Evolutionary conservation across 805 yeast species (phyloP).

Genomic region (Saturnispora serradocipensis): DNA sequence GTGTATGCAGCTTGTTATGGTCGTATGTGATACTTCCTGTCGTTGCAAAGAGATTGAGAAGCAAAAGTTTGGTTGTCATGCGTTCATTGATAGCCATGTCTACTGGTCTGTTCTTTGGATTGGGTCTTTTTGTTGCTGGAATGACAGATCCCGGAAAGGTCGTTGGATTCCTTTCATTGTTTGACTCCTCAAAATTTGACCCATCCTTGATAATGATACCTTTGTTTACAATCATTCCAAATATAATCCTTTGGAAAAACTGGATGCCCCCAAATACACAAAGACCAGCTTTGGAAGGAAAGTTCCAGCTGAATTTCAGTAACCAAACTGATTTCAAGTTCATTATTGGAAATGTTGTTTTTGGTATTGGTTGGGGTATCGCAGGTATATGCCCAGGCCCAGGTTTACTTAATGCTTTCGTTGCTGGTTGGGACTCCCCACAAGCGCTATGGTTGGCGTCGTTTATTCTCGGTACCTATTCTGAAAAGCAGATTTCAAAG

Average conservation of each 20-base stretch:
- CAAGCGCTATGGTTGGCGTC: slow-evolving; percentile 24
- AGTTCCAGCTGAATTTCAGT: slow-evolving; percentile 21
- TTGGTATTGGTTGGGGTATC: slow-evolving; percentile 48
- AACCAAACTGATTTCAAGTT: slow-evolving; percentile 24
- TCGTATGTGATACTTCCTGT: slow-evolving; percentile 26
- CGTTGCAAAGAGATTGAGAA: slow-evolving; percentile 7
- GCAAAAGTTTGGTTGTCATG: not conserved
- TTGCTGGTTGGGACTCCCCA: slow-evolving; percentile 14
- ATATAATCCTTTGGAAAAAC: slow-evolving; percentile 29
- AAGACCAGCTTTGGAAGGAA: slow-evolving; percentile 16
- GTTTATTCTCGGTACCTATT: slow-evolving; percentile 23
- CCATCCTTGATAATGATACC: slow-evolving; percentile 39
- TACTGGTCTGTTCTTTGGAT: slow-evolving; percentile 32
- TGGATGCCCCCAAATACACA: slow-evolving; percentile 14
- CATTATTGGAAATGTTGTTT: slow-evolving; percentile 34
- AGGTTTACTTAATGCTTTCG: slow-evolving; percentile 28
- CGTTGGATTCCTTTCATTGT: slow-evolving; percentile 35
- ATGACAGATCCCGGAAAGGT: slow-evolving; percentile 38
- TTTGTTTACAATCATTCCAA: slow-evolving; percentile 37
- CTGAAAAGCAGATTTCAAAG: slow-evolving; percentile 36
- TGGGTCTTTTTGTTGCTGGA: slow-evolving; percentile 40
- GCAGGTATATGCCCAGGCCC: slow-evolving; percentile 49
- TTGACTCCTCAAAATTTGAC: slow-evolving; percentile 31
- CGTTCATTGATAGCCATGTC: slow-evolving; percentile 9
- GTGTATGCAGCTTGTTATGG: slow-evolving; percentile 8